Percentiles rank a stretch among this genome's conserved stretches.
Conservation (phyloP, 2,329 filamentous ascomycete genomes). For the Exophiala sideris region DNA sequence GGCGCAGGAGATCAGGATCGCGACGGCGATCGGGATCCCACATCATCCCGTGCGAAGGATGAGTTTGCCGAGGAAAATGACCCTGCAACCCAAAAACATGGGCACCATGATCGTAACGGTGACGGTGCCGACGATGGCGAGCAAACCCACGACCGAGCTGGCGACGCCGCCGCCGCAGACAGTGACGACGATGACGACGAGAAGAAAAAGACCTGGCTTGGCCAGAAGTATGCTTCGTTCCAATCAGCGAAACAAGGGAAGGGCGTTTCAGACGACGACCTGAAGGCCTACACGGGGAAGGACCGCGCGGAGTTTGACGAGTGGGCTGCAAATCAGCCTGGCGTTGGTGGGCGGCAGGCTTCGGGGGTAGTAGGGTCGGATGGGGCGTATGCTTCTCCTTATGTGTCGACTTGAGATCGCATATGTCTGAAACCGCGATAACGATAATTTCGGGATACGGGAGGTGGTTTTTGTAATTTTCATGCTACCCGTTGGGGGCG, state of each 20-base stretch:
- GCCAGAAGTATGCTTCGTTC: conserved; percentile 18
- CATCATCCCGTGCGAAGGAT: conserved; percentile 14
- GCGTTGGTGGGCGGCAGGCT: conserved; percentile 10
- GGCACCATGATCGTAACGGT: background rate
- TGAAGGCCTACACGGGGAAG: conserved; percentile 25
- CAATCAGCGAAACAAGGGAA: conserved; percentile 11
- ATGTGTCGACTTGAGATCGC: background rate
- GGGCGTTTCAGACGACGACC: conserved; percentile 19
- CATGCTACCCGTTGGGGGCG: background rate
- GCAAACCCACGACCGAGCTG: too few relatives aligned
- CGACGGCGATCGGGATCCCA: conserved; percentile 13
- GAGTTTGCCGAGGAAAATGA: conserved; percentile 22
- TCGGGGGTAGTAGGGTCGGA: background rate
- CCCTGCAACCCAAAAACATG: conserved; percentile 8
- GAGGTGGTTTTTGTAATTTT: background rate
- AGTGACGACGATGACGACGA: background rate
- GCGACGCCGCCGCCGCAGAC: background rate
- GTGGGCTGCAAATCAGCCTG: conserved; percentile 10
- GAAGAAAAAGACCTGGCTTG: conserved; percentile 18
- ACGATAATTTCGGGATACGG: background rate
- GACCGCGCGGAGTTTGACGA: conserved; percentile 15
- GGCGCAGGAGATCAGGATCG: background rate
- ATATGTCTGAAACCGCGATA: background rate
- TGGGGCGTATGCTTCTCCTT: background rate
- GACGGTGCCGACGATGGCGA: background rate